Evolutionary conservation across 2,329 filamentous ascomycete species (phyloP), one percentile per base, ranked within the genome.

Genomic region (Cladosporium velox): DNA sequence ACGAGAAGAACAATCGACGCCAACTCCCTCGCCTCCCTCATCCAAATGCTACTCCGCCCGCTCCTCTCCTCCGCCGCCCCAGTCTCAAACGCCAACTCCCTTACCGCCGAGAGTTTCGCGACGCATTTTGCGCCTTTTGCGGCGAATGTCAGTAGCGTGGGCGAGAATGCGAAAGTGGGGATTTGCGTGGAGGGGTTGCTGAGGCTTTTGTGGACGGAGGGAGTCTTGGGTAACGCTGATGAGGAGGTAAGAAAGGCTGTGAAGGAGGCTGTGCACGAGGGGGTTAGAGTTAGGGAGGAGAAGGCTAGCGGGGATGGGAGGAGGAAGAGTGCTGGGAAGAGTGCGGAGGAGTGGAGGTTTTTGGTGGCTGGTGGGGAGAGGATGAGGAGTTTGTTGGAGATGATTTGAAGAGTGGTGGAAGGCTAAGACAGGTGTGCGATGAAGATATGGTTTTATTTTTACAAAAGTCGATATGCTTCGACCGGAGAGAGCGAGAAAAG

Each of bases 121-220:
- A 69, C 81, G 52, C 88, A 88, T 72, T 93, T 88, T 75, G 82
- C 92, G 2, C 86, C 86, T 0, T 88, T 85, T 69, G 82, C 89
- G 0, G 90, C 91, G 1, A 88, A 86, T 66, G 87, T 84, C 0
- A 80, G 84, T 15, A 83, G 82, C 7, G 77, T 85, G 0, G 84
- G 86, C 24, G 90, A 92, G 68, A 93, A 95, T 71, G 88, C 89
- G 32, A 91, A 90, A 75, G 82, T 93, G 44, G 88, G 89, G 1
- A 77, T 93, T 11, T 76, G 91, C 34, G 79, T 92, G 0, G 91
- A 94, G 77, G 83, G 82, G 1, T 77, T 92, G 59, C 72, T 91
- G 34, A 83, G 88, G 55, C 78, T 88, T 7, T 76, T 88, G 32
- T 78, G 72, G 73, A 67, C 67, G 35, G 64, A 72, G 35, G 74